Conservation (phyloP, 2,329 filamentous ascomycete species). For the Fusarium nematophilum region DNA sequence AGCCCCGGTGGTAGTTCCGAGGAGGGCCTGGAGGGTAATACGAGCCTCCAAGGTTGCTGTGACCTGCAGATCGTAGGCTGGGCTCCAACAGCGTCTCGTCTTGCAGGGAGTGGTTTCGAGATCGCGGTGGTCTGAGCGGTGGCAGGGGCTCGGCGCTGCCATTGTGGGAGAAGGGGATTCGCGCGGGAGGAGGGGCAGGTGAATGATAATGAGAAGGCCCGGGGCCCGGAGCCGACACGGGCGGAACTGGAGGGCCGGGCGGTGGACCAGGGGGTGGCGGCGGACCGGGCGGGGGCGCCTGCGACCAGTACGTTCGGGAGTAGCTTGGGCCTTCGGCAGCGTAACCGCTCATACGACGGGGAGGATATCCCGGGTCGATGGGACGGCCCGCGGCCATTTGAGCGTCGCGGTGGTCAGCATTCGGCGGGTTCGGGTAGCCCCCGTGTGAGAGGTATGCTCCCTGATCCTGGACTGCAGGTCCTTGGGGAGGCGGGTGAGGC, state of each 20-base stretch:
- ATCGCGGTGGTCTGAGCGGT: constrained; percentile 52
- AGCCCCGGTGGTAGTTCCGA: constrained; percentile 48
- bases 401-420: constrained; percentile 45
- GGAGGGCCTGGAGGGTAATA: constrained; percentile 49
- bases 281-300: constrained; percentile 45
- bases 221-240: constrained; percentile 32
- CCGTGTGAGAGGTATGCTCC: constrained; percentile 45
- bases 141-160: constrained; percentile 52
- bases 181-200: constrained; percentile 43
- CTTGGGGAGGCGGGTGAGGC: constrained; percentile 39
- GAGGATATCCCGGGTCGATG: constrained; percentile 47
- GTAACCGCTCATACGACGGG: constrained; percentile 48
- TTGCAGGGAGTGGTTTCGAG: constrained; percentile 48
- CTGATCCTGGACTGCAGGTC: constrained; percentile 37
- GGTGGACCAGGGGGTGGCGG: constrained; percentile 41
- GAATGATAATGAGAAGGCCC: constrained; percentile 43
- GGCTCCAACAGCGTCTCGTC: constrained; percentile 49
- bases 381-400: constrained; percentile 46
- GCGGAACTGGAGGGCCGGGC: constrained; percentile 24
- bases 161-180: constrained; percentile 52
- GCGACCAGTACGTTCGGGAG: constrained; percentile 50
- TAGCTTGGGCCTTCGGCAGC: constrained; percentile 46
- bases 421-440: constrained; percentile 42
- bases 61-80: constrained; percentile 45
- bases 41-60: constrained; percentile 35